These are phyloP conservation scores for Hyphopichia homilentoma DNA, from an alignment of 805 yeast species.

Conservation along the genomic window DNA sequence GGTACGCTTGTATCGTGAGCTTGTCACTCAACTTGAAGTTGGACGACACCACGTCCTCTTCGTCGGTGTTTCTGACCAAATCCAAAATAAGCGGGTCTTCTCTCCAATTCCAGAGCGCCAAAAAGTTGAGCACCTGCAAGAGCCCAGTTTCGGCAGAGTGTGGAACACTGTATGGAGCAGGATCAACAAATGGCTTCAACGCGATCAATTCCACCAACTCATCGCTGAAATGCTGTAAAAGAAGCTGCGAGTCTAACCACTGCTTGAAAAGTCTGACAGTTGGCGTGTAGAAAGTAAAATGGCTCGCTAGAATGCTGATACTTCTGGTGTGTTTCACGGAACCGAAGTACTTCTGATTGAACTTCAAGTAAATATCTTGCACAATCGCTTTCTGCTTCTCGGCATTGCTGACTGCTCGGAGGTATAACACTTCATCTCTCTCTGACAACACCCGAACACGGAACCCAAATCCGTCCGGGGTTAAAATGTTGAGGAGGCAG, in stretches of 20 bases:
- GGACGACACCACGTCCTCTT: conserved; percentile 25
- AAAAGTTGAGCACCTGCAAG: conserved; percentile 62
- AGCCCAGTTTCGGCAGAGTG: conserved; percentile 79
- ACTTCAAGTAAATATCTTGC: conserved; percentile 60
- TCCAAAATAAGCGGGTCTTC: conserved; percentile 83
- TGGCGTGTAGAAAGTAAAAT: conserved; percentile 71
- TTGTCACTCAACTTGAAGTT: conserved; percentile 53
- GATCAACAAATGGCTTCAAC: conserved; percentile 79
- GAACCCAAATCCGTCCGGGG: conserved; percentile 92
- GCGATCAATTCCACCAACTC: conserved; percentile 82
- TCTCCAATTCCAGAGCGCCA: conserved; percentile 92
- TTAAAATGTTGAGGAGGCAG: conserved; percentile 57
- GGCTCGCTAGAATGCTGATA: conserved; percentile 63
- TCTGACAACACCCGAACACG: conserved; percentile 73
- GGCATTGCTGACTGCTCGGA: conserved; percentile 66
- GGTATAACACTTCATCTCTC: conserved; percentile 72
- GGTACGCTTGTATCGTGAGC: conserved; percentile 58
- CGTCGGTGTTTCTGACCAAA: conserved; percentile 45
- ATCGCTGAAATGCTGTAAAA: conserved; percentile 68
- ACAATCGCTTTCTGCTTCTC: conserved; percentile 57
- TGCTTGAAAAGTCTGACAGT: conserved; percentile 80
- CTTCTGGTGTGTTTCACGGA: conserved; percentile 79
- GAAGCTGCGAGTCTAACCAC: conserved; percentile 84
- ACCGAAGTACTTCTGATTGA: conserved; percentile 62
- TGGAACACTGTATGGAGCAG: conserved; percentile 81